phyloP scores from a whole-genome alignment of 75 land plant genomes.

The Isoetes taiwanensis region DNA sequence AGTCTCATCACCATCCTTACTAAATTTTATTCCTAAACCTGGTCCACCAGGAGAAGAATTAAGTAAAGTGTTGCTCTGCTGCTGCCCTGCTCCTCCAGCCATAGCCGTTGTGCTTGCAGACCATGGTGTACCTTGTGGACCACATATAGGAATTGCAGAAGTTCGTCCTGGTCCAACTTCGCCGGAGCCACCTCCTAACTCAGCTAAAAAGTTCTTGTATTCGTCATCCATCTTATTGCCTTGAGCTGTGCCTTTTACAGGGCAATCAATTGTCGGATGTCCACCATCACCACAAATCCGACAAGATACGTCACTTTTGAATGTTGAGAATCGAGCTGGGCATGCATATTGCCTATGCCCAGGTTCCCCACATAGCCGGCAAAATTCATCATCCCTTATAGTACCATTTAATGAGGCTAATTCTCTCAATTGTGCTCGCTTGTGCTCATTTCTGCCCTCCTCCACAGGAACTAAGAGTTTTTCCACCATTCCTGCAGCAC shows the following conservation, averaged over 20 bases:
- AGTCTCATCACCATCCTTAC: slow-evolving; percentile 23
- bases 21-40: slow-evolving; percentile 1
- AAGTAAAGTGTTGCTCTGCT: too few species aligned
- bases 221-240: slow-evolving; percentile 21
- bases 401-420: slow-evolving; percentile 24
- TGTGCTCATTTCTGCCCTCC: slow-evolving; percentile 15
- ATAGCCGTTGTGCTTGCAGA: too few species aligned
- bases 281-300: slow-evolving; percentile 14
- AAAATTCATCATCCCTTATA: not conserved
- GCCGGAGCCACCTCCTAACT: slow-evolving; percentile 10
- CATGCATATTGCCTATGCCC: slow-evolving; percentile 24
- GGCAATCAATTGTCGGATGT: slow-evolving; percentile 13
- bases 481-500: slow-evolving; percentile 39
- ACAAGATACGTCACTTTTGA: slow-evolving; percentile 16
- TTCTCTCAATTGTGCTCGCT: slow-evolving; percentile 19
- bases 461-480: slow-evolving; percentile 31
- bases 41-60: not conserved
- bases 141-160: not conserved
- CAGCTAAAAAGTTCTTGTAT: slow-evolving; percentile 18
- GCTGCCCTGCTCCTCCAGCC: too few species aligned
- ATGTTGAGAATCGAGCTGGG: slow-evolving; percentile 4
- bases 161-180: not conserved
- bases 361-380: slow-evolving; percentile 9
- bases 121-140: not conserved
- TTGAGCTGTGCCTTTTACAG: slow-evolving; percentile 9